Evolutionary conservation across 2,329 filamentous ascomycete genomes (phyloP).

Genomic region (Orbilia brochopaga): DNA sequence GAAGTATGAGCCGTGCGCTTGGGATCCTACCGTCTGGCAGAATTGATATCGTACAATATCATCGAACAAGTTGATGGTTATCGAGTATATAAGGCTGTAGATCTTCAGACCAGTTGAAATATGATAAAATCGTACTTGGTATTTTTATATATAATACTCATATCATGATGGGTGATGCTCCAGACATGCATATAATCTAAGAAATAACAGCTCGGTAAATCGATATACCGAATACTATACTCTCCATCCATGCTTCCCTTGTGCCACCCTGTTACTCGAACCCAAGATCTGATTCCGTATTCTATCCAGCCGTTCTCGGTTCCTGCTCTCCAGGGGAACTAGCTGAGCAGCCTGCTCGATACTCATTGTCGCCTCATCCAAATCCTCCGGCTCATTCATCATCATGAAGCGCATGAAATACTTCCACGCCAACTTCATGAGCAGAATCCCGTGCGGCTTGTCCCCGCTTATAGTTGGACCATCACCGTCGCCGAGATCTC

Average conservation of each 20-base stretch:
- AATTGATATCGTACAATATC: slow-evolving; percentile 22
- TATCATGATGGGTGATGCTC: too few relatives aligned
- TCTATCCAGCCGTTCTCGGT: slow-evolving; percentile 7
- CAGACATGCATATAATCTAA: too few relatives aligned
- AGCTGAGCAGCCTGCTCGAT: slow-evolving; percentile 19
- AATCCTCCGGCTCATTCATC: slow-evolving; percentile 1
- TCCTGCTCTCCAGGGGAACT: not conserved
- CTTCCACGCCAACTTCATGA: slow-evolving; percentile 20
- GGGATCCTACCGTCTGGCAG: slow-evolving; percentile 63
- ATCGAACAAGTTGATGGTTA: too few relatives aligned
- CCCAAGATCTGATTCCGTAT: slow-evolving; percentile 13
- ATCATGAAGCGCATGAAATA: slow-evolving; percentile 11
- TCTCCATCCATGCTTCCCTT: slow-evolving; percentile 10
- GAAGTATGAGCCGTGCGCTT: slow-evolving; percentile 65
- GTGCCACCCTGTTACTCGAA: slow-evolving; percentile 11
- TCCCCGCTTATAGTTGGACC: slow-evolving; percentile 11
- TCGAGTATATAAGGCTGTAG: too few relatives aligned
- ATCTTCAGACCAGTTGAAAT: too few relatives aligned
- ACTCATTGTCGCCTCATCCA: slow-evolving; percentile 6
- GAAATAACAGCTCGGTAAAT: too few relatives aligned
- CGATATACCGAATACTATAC: not conserved
- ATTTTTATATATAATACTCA: too few relatives aligned
- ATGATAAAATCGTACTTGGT: too few relatives aligned
- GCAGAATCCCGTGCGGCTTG: slow-evolving; percentile 12
- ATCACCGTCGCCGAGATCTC: slow-evolving; percentile 5